A percentile compares a stretch with the other conserved stretches of the same genome.
Conservation (phyloP, 2,329 filamentous ascomycete genomes). For the Aspergillus amoenus region DNA sequence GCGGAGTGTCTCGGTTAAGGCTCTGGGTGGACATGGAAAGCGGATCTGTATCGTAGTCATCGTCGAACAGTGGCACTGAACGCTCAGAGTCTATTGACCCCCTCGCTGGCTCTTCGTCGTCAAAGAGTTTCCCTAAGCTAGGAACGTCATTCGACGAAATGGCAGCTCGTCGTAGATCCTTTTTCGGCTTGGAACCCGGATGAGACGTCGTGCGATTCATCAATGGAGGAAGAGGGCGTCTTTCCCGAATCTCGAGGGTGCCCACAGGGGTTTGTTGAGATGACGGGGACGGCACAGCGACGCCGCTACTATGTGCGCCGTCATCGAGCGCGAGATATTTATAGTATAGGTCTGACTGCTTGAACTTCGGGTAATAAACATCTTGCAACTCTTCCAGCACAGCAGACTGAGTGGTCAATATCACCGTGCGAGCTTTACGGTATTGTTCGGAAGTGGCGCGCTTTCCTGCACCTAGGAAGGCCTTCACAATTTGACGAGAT, state of each 20-base stretch:
- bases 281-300: constrained; percentile 18
- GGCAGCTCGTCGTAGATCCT: constrained; percentile 59
- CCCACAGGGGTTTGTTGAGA: constrained; percentile 20
- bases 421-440: constrained; percentile 73
- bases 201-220: constrained; percentile 51
- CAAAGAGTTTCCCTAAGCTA: constrained; percentile 45
- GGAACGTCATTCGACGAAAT: constrained; percentile 62
- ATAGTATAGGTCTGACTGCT: constrained; percentile 90
- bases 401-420: constrained; percentile 77
- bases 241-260: constrained; percentile 31
- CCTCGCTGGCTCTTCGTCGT: constrained; percentile 51
- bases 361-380: constrained; percentile 79
- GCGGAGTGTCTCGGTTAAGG: constrained; percentile 68
- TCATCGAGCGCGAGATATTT: constrained; percentile 93
- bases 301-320: constrained; percentile 29
- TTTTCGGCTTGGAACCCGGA: constrained; percentile 42
- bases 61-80: constrained; percentile 69
- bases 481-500: constrained; percentile 67
- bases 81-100: constrained; percentile 69
- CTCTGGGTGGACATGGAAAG: constrained; percentile 77
- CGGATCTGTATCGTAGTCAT: constrained; percentile 70
- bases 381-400: constrained; percentile 83
- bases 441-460: constrained; percentile 79
- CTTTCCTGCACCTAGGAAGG: constrained; percentile 76
- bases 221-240: constrained; percentile 43